Conservation (phyloP, 345 rosid species). For the Acer campestre region DNA sequence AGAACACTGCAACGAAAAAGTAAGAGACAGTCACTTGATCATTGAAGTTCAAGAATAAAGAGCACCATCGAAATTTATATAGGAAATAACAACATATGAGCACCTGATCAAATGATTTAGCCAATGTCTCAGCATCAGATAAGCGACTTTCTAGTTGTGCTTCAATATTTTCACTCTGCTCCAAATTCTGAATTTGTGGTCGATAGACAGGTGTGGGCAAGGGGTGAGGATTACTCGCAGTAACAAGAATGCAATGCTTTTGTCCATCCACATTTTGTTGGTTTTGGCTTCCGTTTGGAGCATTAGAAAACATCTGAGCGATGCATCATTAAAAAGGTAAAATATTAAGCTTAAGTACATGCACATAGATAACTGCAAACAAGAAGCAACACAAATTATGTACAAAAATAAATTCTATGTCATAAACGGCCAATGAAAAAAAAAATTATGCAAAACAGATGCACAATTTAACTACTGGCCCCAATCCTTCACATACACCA, state of each 20-base stretch:
- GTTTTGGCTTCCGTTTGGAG: constrained; percentile 61
- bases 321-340: constrained; percentile 26
- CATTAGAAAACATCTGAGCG: constrained; percentile 67
- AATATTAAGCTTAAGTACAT: constrained; percentile 23
- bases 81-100: constrained; percentile 12
- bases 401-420: background rate
- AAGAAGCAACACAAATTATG: background rate
- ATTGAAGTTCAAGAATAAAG: constrained; percentile 11
- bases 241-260: constrained; percentile 87
- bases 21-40: constrained; percentile 27
- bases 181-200: constrained; percentile 66
- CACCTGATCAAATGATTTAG: constrained; percentile 77
- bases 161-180: constrained; percentile 61
- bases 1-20: constrained; percentile 59
- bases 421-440: background rate
- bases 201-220: constrained; percentile 94
- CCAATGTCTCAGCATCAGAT: constrained; percentile 90
- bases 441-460: background rate
- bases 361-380: background rate
- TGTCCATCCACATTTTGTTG: constrained; percentile 68
- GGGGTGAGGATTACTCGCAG: constrained; percentile 89
- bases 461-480: background rate
- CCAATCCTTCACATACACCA: background rate
- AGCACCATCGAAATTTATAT: constrained; percentile 11
- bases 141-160: constrained; percentile 63